Conservation (phyloP, 768 basidiomycete species). For the Paxillus ammoniavirescens region DNA sequence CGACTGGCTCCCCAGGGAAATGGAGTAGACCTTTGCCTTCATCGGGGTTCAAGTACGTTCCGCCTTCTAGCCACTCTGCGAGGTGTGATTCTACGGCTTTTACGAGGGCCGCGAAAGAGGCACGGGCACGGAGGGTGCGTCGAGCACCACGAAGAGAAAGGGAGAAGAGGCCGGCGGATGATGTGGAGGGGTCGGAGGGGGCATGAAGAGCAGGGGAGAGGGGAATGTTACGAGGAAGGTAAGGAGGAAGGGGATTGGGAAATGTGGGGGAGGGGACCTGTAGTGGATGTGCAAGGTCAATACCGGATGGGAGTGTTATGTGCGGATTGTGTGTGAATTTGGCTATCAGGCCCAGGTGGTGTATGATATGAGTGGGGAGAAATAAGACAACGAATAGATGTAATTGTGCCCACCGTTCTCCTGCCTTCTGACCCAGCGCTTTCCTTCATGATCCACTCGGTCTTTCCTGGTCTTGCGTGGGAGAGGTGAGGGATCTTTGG, state of each 20-base stretch:
- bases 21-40: conserved; percentile 22
- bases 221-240: conserved; percentile 58
- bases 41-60: conserved; percentile 55
- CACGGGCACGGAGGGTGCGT: conserved; percentile 56
- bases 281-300: conserved; percentile 48
- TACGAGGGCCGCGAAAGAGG: conserved; percentile 55
- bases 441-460: conserved; percentile 69
- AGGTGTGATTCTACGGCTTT: conserved; percentile 67
- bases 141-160: conserved; percentile 76
- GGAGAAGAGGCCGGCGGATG: conserved; percentile 75
- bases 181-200: conserved; percentile 45
- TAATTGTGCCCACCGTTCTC: conserved; percentile 60
- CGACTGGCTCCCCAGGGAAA: conserved; percentile 47
- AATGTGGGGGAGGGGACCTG: conserved; percentile 58
- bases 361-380: conserved; percentile 1
- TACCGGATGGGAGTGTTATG: conserved; percentile 57
- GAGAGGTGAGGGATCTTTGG: conserved; percentile 7
- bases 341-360: conserved; percentile 38
- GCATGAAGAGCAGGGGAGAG: conserved; percentile 47
- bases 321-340: conserved; percentile 73
- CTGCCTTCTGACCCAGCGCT: conserved; percentile 72
- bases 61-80: conserved; percentile 61
- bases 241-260: conserved; percentile 71
- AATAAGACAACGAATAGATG: neutral
- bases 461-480: conserved; percentile 38